Conservation (phyloP, 495 filamentous ascomycete genomes). For the Penicillium waksmanii region DNA sequence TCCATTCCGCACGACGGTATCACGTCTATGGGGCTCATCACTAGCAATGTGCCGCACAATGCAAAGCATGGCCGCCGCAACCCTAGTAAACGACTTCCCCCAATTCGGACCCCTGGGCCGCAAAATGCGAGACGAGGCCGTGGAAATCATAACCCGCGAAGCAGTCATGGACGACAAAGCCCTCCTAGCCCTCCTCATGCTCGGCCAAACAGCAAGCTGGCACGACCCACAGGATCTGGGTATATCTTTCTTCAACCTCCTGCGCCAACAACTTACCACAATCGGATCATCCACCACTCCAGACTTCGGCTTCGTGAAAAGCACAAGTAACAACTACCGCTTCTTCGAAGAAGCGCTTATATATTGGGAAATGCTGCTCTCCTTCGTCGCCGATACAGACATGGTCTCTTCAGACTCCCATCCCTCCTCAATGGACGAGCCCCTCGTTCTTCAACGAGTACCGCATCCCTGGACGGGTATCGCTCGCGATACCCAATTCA, state of each 20-base stretch:
- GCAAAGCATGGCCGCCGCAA: slow-evolving; percentile 65
- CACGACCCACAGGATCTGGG: slow-evolving; percentile 59
- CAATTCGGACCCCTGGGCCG: slow-evolving; percentile 54
- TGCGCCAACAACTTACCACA: slow-evolving; percentile 49
- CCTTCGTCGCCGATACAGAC: slow-evolving; percentile 55
- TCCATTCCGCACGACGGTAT: slow-evolving; percentile 59
- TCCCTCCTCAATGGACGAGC: slow-evolving; percentile 26
- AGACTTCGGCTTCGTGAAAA: slow-evolving; percentile 25
- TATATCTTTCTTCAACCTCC: slow-evolving; percentile 51
- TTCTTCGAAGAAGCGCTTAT: slow-evolving; percentile 63
- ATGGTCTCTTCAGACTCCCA: slow-evolving; percentile 30
- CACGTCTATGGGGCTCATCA: slow-evolving; percentile 58
- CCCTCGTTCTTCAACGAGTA: slow-evolving; percentile 44
- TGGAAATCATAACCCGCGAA: slow-evolving; percentile 52
- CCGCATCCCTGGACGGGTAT: slow-evolving; percentile 66
- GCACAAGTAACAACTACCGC: slow-evolving; percentile 50
- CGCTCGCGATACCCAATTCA: slow-evolving; percentile 55
- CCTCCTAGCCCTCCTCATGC: slow-evolving; percentile 56
- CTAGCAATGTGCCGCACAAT: slow-evolving; percentile 61
- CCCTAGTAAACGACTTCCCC: slow-evolving; percentile 58
- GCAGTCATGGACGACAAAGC: slow-evolving; percentile 50
- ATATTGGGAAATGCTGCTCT: slow-evolving; percentile 65
- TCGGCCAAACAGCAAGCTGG: slow-evolving; percentile 61
- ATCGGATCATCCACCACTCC: slow-evolving; percentile 22
- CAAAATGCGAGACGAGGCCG: slow-evolving; percentile 56